Evolutionary conservation across 768 basidiomycete genomes (phyloP), one percentile per base, ranked within the genome.

Genomic region (Podaxis mareebaensis): DNA sequence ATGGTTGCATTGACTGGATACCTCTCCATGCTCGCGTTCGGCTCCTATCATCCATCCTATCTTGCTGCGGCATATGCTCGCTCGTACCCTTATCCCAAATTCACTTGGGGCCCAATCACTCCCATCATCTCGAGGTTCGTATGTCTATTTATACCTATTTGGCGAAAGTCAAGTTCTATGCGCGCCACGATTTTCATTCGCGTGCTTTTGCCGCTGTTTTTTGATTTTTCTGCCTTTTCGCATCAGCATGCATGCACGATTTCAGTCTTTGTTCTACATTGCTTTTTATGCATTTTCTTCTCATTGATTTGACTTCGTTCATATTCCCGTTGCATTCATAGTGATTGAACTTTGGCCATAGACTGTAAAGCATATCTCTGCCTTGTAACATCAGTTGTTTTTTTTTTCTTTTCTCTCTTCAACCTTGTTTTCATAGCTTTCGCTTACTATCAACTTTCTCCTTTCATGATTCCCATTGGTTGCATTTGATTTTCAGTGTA

Each of bases 281-380:
- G 58, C 55, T 51, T 57, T 59, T 58, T 54, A 58, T 52, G 58
- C 39, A 44, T 13, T 59, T 42, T 65, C 26, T 63, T 60, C 24
- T 24, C 38, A 52, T 36, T 64, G 42, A 39, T 39, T 57, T 60
- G 58, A 56, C 65, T 64, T 67, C 63, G 67, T 64, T 62, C 36
- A 56, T 58, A 28, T 46, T 46, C 53, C 42, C n/a, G 13, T 13
- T 58, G 58, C 54, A 59, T 38, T 63, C 13, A 20, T 57, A 49
- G 33, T 40, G 55, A 30, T 53, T 57, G 54, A 63, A 56, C 54
- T 63, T 56, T 63, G 33, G 52, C 52, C 53, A 13, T 15, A 57
- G 58, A 64, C 58, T 48, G 33, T 57, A 22, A 58, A 64, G 26
- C 53, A 46, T 40, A 22, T 53, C 49, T 56, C 64, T 6, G 61